Base-by-base conservation (phyloP, 148 eudicot genomes). In the Pouteria glomerata region DNA sequence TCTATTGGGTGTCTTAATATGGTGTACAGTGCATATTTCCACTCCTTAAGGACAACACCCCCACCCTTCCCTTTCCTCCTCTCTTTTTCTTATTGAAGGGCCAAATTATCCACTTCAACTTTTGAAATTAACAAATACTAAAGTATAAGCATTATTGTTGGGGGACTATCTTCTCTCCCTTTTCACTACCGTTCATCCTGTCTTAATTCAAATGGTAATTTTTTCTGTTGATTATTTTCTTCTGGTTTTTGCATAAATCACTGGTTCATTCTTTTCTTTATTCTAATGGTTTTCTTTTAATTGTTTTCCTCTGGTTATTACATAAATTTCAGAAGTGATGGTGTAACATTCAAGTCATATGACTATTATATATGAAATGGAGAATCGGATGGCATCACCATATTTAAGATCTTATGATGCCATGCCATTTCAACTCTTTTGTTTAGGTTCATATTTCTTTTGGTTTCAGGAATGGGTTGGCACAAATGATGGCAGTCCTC, bases 381-480 rank as follows among this genome's bases (percentile, higher is more conserved):
- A 57, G 61, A 57, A 29, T 26, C 56, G 45, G 24, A 14, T 15
- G 34, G 51, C 12, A 26, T 44, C 2, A 16, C 44, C 15, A 27
- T 66, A 18, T 19, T 30, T 19, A 66, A 12, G 21, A 44, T 29
- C 18, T 66, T 66, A 48, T 66, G 57, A 21, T 48, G 1, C n/a
- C 44, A 37, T 10, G 3, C 57, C 7, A 62, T 10, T 39, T 48
- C 0, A 7, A n/a, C 35, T 76, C 70, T 2, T 57, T 60, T 13
- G 3, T 68, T 51, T 51, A 12, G 13, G 29, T 34, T 39, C 31
- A 4, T 57, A 37, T 57, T 57, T 27, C 13, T 15, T 64, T 52
- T 26, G 21, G 16, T 73, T 83, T 62, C 80, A 90, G 98, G 92
- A 81, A 69, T 91, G 96, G 96, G 75, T 73, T 58, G 96, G 86